These are phyloP conservation scores for Coemansia sp. DNA, from an alignment of 192 early-diverging fungal species.

Conservation along the genomic window DNA sequence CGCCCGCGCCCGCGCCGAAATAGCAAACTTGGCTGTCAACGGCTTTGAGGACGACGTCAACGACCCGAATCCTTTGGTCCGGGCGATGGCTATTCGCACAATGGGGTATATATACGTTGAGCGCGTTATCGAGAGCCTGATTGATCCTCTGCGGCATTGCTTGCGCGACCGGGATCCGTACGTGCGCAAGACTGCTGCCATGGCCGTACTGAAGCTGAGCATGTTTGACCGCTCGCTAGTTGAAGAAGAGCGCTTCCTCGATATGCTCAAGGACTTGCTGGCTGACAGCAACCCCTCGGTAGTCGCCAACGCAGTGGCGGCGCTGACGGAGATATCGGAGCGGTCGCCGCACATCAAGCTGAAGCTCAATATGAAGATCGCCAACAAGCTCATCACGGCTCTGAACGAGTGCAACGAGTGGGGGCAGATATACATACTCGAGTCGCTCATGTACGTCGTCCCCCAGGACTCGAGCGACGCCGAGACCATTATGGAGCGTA, in stretches of 20 bases:
- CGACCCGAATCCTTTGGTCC: conserved; percentile 92
- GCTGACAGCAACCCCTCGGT: conserved; percentile 93
- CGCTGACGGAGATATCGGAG: conserved; percentile 93
- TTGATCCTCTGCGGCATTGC: conserved; percentile 82
- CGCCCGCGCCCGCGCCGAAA: conserved; percentile 89
- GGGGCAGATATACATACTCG: conserved; percentile 94
- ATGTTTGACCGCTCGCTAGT: conserved; percentile 86
- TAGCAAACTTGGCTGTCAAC: conserved; percentile 90
- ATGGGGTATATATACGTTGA: conserved; percentile 98
- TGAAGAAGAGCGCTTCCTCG: conserved; percentile 88
- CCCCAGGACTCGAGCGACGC: conserved; percentile 89
- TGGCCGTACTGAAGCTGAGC: conserved; percentile 93
- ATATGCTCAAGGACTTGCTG: conserved; percentile 84
- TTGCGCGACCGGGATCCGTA: conserved; percentile 92
- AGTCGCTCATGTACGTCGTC: conserved; percentile 88
- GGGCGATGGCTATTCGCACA: conserved; percentile 94
- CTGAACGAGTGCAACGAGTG: conserved; percentile 98
- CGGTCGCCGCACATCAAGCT: conserved; percentile 85
- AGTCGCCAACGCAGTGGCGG: conserved; percentile 94
- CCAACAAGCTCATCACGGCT: conserved; percentile 90
- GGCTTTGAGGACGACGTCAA: conserved; percentile 89
- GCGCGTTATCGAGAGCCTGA: conserved; percentile 82
- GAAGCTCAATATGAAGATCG: conserved; percentile 81
- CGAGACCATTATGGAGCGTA: conserved; percentile 88
- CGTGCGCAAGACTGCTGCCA: conserved; percentile 94